Base-by-base conservation (phyloP, 2,329 filamentous ascomycete genomes). In the Arthrobotrys pseudoclavata region DNA sequence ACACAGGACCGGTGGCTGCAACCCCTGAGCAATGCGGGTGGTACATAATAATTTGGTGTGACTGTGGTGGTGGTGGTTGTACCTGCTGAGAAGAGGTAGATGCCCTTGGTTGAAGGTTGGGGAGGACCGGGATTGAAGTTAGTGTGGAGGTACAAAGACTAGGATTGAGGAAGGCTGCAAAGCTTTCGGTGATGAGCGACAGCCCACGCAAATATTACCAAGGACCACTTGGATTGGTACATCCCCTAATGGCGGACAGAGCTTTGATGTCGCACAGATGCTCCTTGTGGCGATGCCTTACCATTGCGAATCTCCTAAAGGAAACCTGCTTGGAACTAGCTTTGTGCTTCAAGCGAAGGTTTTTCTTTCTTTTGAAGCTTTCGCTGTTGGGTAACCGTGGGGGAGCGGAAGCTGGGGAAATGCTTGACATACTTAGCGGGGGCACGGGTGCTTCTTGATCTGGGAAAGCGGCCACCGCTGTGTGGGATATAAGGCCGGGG, bases 71-170 rank as follows among this genome's bases (percentile, higher is more conserved):
- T 22, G 4, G 10, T 52, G 66, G 63, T 26, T 69, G 40, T 60
- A 76, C 72, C 57, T 70, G 22, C 72, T 76, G 31, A 76, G 72
- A 76, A 70, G n/a, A 42, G 57, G 64, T 37, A 69, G 22, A 22
- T 47, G 31, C 31, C 64, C 20, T 76, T 34, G 64, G 53, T 64
- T 63, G 26, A n/a, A 45, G 53, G 37, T 55, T 60, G 15, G 55
- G 42, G 61, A 31, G 31, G 55, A 52, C 55, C 63, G 62, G 70
- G 69, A 47, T 24, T 37, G 55, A 15, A 20, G 45, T 61, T 76
- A 76, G 72, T 76, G 72, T 76, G 72, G 72, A 76, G 72, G 72
- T 76, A 76, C 71, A 61, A 69, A 47, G 42, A 50, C 63, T 42
- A 45, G 72, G 60, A 31, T 66, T 29, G 15, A 18, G 64, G 52